Evolutionary conservation across 164 flowering plant species (phyloP), one percentile per base, ranked within the genome.

Genomic region (Buxus sempervirens): DNA sequence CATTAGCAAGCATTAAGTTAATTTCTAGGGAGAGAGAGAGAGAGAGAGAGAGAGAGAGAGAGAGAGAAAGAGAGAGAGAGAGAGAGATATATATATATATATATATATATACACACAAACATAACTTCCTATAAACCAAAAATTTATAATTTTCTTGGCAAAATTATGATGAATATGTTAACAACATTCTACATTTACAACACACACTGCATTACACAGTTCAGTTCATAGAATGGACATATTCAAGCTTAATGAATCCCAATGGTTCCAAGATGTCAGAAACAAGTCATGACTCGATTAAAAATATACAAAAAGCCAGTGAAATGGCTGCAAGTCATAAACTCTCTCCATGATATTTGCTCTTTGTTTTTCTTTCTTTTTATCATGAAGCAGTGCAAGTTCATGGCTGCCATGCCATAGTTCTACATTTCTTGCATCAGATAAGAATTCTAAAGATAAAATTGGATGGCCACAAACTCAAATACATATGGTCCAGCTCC

Each of bases 1-100:
- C 80, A 61, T 23, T 16, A 49, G 57, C 36, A 56, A 53, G 72
- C 60, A 48, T 51, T 62, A 36, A 61, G 60, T 63, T 48, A 41
- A 59, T 57, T 54, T 23, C 41, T 45, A 36, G 55, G 5, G 28
- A 54, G 0, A 49, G 4, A 65, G 16, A 64, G 14, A 59, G n/a
- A n/a, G n/a, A n/a, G n/a, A n/a, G n/a, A n/a, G n/a, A n/a, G n/a
- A n/a, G n/a, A n/a, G n/a, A n/a, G n/a, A n/a, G n/a, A n/a, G n/a
- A n/a, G n/a, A n/a, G n/a, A n/a, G n/a, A n/a, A n/a, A n/a, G n/a
- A n/a, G n/a, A n/a, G n/a, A n/a, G n/a, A n/a, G n/a, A n/a, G n/a
- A n/a, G n/a, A n/a, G n/a, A n/a, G n/a, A n/a, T n/a, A n/a, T n/a
- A n/a, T n/a, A n/a, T n/a, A n/a, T n/a, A n/a, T n/a, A n/a, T n/a